Percentiles rank a stretch among this genome's conserved stretches.
These are phyloP conservation scores for Wallacemonas sp. DNA, from an alignment of 208 protist species.

Conservation along the genomic window DNA sequence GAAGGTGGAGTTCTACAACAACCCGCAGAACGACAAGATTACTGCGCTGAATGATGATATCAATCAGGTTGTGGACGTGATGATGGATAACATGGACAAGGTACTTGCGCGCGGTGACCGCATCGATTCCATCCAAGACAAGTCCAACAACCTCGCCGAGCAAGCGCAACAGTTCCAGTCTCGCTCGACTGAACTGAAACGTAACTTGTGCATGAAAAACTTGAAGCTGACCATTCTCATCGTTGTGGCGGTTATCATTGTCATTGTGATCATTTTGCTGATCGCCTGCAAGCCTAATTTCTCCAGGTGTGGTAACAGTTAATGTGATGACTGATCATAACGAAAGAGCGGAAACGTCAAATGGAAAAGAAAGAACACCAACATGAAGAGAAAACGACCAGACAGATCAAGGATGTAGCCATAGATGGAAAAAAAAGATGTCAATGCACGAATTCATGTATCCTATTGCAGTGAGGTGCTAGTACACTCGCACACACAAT, in stretches of 20 bases:
- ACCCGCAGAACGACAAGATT: slow-evolving; percentile 92
- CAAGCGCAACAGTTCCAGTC: slow-evolving; percentile 86
- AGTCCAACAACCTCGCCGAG: slow-evolving; percentile 75
- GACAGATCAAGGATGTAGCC: too few species aligned
- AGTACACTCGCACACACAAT: not conserved
- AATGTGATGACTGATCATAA: slow-evolving; percentile 5
- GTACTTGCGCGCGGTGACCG: slow-evolving; percentile 86
- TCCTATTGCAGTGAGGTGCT: too few species aligned
- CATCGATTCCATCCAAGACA: slow-evolving; percentile 88
- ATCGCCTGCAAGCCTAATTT: slow-evolving; percentile 90
- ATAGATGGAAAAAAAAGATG: too few species aligned
- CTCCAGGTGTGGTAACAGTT: slow-evolving; percentile 54
- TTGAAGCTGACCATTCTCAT: slow-evolving; percentile 90
- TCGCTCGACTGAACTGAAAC: slow-evolving; percentile 85
- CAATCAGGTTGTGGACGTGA: slow-evolving; percentile 91
- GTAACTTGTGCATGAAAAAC: slow-evolving; percentile 90
- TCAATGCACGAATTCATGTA: too few species aligned
- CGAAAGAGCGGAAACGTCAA: too few species aligned
- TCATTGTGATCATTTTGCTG: slow-evolving; percentile 86
- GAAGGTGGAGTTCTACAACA: slow-evolving; percentile 94
- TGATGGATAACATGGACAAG: slow-evolving; percentile 94
- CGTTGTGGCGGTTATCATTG: slow-evolving; percentile 47
- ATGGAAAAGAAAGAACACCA: too few species aligned
- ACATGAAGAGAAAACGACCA: too few species aligned
- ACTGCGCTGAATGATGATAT: slow-evolving; percentile 87